A percentile compares a stretch with the other conserved stretches of the same genome.
Conservation (phyloP, 441 rosid species). For the Geranium incanum region DNA sequence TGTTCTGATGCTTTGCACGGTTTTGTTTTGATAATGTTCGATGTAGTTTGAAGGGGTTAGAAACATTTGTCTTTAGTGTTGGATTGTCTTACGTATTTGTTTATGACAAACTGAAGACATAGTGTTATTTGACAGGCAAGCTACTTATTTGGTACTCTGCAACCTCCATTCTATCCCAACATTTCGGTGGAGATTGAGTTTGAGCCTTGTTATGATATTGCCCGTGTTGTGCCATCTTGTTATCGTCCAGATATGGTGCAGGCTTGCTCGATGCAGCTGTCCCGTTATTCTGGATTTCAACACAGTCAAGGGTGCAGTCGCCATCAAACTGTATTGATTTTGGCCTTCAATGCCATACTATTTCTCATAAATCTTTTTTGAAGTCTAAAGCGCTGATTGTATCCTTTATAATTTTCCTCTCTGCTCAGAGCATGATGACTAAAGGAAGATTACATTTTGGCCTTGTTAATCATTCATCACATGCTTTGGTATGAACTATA, state of each 20-base stretch:
- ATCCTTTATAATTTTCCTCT: conserved; percentile 7
- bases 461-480: conserved; percentile 43
- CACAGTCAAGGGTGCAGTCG: conserved; percentile 35
- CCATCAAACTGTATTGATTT: conserved; percentile 31
- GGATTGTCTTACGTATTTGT: background rate
- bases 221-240: conserved; percentile 22
- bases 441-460: conserved; percentile 36
- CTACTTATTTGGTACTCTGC: conserved; percentile 2
- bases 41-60: background rate
- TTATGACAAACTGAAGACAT: background rate
- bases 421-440: conserved; percentile 35
- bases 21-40: background rate
- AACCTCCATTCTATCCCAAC: conserved; percentile 16
- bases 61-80: background rate
- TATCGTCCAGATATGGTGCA: conserved; percentile 38
- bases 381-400: background rate
- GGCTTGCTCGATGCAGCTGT: conserved; percentile 41
- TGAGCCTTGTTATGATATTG: conserved; percentile 21
- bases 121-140: conserved; percentile 9
- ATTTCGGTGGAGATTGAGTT: conserved; percentile 10
- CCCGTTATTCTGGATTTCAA: conserved; percentile 44
- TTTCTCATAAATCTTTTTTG: background rate
- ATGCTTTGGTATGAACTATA: conserved; percentile 37
- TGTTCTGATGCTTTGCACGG: background rate
- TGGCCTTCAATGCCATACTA: background rate